Evolutionary conservation across 1,284 basidiomycete genomes (phyloP).

Genomic region (Puccinia novopanici): DNA sequence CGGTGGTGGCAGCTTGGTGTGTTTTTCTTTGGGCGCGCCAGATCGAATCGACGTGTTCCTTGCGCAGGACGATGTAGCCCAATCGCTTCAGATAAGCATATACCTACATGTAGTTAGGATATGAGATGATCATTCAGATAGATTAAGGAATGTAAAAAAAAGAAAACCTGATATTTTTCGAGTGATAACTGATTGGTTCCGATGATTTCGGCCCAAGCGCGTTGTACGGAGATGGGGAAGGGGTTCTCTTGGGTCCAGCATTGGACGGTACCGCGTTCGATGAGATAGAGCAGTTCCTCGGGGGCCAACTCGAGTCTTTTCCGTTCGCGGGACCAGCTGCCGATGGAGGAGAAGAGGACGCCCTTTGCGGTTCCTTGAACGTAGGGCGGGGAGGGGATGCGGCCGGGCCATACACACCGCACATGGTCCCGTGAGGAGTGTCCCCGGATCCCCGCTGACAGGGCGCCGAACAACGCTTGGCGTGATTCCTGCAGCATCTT

Average conservation of each 20-base stretch:
- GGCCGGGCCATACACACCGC: conserved; percentile 31
- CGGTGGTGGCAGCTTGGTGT: background rate
- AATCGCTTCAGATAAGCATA: conserved; percentile 50
- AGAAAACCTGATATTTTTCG: conserved; percentile 46
- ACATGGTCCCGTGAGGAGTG: conserved; percentile 50
- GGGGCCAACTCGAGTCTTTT: conserved; percentile 46
- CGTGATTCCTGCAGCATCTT: conserved; percentile 38
- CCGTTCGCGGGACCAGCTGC: conserved; percentile 29
- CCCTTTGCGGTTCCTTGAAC: conserved; percentile 43
- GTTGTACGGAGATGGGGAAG: conserved; percentile 44
- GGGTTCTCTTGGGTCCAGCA: conserved; percentile 33
- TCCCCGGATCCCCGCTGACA: conserved; percentile 36
- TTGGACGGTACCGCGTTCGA: conserved; percentile 50
- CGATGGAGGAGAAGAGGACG: conserved; percentile 48
- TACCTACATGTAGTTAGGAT: no score
- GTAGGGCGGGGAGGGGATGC: background rate
- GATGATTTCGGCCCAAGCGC: conserved; percentile 48
- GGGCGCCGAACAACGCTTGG: conserved; percentile 38
- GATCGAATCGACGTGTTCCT: conserved; percentile 43
- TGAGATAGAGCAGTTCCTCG: conserved; percentile 43
- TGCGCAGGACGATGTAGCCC: conserved; percentile 49
- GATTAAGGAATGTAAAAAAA: background rate
- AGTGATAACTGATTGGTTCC: conserved; percentile 33
- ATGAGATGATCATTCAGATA: no score
- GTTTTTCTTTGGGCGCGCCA: conserved; percentile 38